These are phyloP conservation scores for Hypoxylon rubiginosum DNA, from an alignment of 2,329 filamentous ascomycete genomes.

Conservation along the genomic window DNA sequence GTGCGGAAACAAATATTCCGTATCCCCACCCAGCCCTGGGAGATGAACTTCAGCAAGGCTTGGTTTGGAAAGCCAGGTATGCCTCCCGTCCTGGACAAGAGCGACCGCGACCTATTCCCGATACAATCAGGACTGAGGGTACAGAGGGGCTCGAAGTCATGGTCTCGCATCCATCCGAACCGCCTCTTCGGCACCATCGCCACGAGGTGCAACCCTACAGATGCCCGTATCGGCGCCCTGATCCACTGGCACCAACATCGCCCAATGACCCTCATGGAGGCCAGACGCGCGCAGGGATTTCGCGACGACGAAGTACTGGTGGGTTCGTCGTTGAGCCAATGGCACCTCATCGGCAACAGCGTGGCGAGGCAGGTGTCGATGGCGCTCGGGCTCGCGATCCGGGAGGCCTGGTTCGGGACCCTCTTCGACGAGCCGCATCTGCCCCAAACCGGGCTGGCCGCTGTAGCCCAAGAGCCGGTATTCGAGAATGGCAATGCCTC, in stretches of 20 bases:
- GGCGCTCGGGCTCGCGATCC: conserved; percentile 73
- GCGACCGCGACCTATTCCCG: conserved; percentile 59
- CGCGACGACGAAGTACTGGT: conserved; percentile 78
- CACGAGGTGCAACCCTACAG: conserved; percentile 64
- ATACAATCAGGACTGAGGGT: conserved; percentile 20
- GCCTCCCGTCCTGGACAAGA: conserved; percentile 52
- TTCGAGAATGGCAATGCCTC: not conserved
- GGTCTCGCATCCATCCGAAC: conserved; percentile 65
- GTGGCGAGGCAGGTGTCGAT: conserved; percentile 78
- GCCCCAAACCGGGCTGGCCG: conserved; percentile 21
- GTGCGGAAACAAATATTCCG: conserved; percentile 63
- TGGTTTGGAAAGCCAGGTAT: conserved; percentile 53
- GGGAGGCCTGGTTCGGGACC: conserved; percentile 67
- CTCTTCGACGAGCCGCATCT: conserved; percentile 49
- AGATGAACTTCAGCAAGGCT: conserved; percentile 64
- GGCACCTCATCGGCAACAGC: conserved; percentile 80
- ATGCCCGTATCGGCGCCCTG: conserved; percentile 66
- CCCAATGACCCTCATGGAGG: conserved; percentile 74
- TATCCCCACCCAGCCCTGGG: conserved; percentile 72
- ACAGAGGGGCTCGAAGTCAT: conserved; percentile 58
- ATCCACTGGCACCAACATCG: conserved; percentile 78
- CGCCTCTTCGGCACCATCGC: conserved; percentile 73
- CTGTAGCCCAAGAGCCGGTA: not conserved
- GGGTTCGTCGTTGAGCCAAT: conserved; percentile 68
- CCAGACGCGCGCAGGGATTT: conserved; percentile 76